A percentile compares a stretch with the other conserved stretches of the same genome.
Evolutionary conservation across 2,329 filamentous ascomycete genomes (phyloP).

Genomic region (Fusarium sp.): DNA sequence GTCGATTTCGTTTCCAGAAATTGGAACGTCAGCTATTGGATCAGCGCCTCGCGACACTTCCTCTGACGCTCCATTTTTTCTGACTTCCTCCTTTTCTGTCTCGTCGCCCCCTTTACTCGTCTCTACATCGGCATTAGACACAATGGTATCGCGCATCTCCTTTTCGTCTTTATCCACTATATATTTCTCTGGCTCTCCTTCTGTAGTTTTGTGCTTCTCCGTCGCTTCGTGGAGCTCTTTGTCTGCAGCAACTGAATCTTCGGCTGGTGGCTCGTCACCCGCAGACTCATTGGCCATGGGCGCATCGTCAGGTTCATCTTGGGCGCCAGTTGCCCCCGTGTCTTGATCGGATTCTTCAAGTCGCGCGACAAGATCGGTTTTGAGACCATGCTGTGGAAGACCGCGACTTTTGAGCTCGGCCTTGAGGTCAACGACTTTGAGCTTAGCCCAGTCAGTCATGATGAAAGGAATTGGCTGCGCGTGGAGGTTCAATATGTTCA

Average conservation of each 20-base stretch:
- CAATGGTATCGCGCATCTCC: background rate
- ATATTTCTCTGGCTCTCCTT: slow-evolving; percentile 15
- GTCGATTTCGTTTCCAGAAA: slow-evolving; percentile 17
- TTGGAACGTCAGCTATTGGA: slow-evolving; percentile 12
- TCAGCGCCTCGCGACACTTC: slow-evolving; percentile 12
- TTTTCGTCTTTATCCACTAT: slow-evolving; percentile 1
- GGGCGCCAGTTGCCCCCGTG: slow-evolving; percentile 4
- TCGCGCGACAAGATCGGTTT: slow-evolving; percentile 77
- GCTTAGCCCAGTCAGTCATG: slow-evolving; percentile 68
- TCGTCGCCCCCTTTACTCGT: slow-evolving; percentile 12
- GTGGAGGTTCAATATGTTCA: slow-evolving; percentile 7
- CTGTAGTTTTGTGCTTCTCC: slow-evolving; percentile 19
- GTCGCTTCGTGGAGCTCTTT: slow-evolving; percentile 6
- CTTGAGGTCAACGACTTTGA: slow-evolving; percentile 82
- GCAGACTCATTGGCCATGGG: slow-evolving; percentile 23
- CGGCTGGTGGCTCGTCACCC: slow-evolving; percentile 13
- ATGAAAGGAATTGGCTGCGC: slow-evolving; percentile 39
- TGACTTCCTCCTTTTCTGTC: slow-evolving; percentile 10
- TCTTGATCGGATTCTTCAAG: slow-evolving; percentile 56
- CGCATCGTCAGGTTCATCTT: slow-evolving; percentile 24
- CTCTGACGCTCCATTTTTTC: slow-evolving; percentile 21
- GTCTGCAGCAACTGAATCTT: slow-evolving; percentile 4
- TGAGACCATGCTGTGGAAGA: slow-evolving; percentile 77
- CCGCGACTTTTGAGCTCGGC: slow-evolving; percentile 79
- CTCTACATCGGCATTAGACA: slow-evolving; percentile 8